Conservation (phyloP, 768 basidiomycete genomes). For the Symmetrospora coprosmae region DNA sequence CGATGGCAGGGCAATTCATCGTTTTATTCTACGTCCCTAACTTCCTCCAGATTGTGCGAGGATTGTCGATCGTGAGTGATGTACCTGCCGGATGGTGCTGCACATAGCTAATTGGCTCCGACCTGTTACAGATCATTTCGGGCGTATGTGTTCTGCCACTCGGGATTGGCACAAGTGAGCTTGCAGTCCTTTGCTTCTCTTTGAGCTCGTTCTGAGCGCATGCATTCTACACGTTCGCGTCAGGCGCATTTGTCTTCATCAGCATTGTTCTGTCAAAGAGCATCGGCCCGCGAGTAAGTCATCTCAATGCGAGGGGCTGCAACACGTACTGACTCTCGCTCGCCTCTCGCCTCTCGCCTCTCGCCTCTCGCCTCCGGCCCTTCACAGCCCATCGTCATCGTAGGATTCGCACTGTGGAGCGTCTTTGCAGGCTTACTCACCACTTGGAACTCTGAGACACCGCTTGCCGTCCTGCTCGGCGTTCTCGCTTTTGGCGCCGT, state of each 20-base stretch:
- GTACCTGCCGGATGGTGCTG: neutral
- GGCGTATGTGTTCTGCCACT: too few relatives aligned
- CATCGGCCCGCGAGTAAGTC: neutral
- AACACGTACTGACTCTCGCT: neutral
- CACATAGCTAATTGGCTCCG: too few relatives aligned
- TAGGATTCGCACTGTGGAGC: neutral
- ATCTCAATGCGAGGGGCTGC: neutral
- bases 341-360: too few relatives aligned
- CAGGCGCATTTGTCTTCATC: neutral
- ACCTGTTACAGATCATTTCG: too few relatives aligned
- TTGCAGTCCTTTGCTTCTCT: too few relatives aligned
- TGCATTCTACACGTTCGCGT: neutral
- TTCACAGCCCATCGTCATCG: neutral
- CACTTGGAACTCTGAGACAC: neutral
- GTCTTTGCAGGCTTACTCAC: neutral
- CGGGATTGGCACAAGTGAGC: too few relatives aligned
- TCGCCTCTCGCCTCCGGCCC: too few relatives aligned
- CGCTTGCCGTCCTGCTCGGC: neutral
- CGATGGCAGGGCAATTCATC: slow-evolving; percentile 4
- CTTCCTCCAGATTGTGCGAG: neutral
- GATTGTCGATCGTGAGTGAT: slow-evolving; percentile 1
- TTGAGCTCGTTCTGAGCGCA: too few relatives aligned
- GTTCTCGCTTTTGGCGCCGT: neutral
- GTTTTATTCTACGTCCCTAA: neutral
- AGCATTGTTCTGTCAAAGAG: neutral